phyloP scores from a whole-genome alignment of 331 rosid genomes.

The Pyrus hybrid region DNA sequence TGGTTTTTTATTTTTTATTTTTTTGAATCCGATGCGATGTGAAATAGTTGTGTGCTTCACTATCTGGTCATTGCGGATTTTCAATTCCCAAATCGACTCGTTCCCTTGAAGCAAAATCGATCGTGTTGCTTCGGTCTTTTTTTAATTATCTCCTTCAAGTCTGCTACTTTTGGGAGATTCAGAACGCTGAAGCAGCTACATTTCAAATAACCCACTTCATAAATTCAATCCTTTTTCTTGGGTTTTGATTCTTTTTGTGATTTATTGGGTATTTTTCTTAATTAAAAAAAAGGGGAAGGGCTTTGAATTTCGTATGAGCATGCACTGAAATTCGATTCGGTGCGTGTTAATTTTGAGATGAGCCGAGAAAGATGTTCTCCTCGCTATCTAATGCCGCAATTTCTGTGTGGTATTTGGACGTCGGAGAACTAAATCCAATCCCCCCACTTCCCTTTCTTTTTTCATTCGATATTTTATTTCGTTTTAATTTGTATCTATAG shows the following conservation, averaged over 20 bases:
- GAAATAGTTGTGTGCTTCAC: slow-evolving; percentile 33
- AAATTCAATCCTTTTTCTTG: background rate
- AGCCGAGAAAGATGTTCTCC: slow-evolving; percentile 49
- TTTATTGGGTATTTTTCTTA: background rate
- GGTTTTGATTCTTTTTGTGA: no score
- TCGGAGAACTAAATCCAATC: slow-evolving; percentile 46
- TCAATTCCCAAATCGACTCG: slow-evolving; percentile 59
- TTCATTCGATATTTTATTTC: background rate
- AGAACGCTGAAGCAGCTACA: slow-evolving; percentile 37
- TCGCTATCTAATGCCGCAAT: slow-evolving; percentile 54
- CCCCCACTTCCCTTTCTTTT: background rate
- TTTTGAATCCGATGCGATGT: no score
- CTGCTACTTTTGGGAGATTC: slow-evolving; percentile 16
- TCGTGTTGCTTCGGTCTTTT: slow-evolving; percentile 28
- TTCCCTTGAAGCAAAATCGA: slow-evolving; percentile 76
- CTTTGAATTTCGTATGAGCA: slow-evolving; percentile 16
- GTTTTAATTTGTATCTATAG: background rate
- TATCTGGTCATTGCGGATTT: slow-evolving; percentile 72
- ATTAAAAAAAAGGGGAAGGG: slow-evolving; percentile 1
- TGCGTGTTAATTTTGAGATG: slow-evolving; percentile 28
- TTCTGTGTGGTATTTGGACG: slow-evolving; percentile 48
- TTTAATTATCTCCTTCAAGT: background rate
- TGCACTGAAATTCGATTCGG: background rate
- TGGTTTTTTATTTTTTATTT: no score
- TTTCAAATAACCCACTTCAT: background rate